Evolutionary conservation across 2,329 filamentous ascomycete species (phyloP).

Genomic region (Dichotomopilus funicola): DNA sequence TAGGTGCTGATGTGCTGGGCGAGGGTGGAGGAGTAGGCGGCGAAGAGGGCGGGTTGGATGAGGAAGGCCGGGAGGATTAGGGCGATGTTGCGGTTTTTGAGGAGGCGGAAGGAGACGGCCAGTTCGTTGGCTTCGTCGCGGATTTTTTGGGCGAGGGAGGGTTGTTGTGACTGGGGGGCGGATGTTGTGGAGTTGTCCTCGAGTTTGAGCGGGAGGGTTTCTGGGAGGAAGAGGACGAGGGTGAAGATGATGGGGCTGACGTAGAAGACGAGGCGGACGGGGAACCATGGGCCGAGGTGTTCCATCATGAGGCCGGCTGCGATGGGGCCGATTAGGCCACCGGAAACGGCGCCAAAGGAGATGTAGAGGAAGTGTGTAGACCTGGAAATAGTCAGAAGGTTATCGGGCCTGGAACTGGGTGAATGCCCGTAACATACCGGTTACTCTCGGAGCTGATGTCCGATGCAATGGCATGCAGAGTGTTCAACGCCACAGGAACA

Average conservation of each 20-base stretch:
- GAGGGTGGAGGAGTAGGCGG: slow-evolving; percentile 17
- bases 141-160: not conserved
- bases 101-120: slow-evolving; percentile 9
- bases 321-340: slow-evolving; percentile 16
- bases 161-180: not conserved
- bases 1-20: slow-evolving; percentile 22
- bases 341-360: slow-evolving; percentile 17
- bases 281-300: slow-evolving; percentile 17
- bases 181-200: not conserved
- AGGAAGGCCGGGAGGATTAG: slow-evolving; percentile 16
- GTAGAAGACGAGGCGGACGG: slow-evolving; percentile 17
- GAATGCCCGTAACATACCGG: slow-evolving; percentile 5
- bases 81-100: slow-evolving; percentile 17
- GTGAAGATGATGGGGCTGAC: slow-evolving; percentile 16
- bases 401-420: too few relatives aligned
- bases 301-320: slow-evolving; percentile 20
- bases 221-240: slow-evolving; percentile 17
- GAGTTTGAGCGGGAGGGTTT: slow-evolving; percentile 18
- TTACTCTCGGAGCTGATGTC: slow-evolving; percentile 19
- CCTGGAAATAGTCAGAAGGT: slow-evolving; percentile 9
- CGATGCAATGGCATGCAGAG: slow-evolving; percentile 19
- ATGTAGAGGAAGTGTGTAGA: slow-evolving; percentile 17
- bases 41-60: slow-evolving; percentile 18
- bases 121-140: slow-evolving; percentile 12
- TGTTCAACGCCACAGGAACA: slow-evolving; percentile 19